phyloP scores from a whole-genome alignment of 2,329 filamentous ascomycete genomes.

The Dothistroma septosporum region DNA sequence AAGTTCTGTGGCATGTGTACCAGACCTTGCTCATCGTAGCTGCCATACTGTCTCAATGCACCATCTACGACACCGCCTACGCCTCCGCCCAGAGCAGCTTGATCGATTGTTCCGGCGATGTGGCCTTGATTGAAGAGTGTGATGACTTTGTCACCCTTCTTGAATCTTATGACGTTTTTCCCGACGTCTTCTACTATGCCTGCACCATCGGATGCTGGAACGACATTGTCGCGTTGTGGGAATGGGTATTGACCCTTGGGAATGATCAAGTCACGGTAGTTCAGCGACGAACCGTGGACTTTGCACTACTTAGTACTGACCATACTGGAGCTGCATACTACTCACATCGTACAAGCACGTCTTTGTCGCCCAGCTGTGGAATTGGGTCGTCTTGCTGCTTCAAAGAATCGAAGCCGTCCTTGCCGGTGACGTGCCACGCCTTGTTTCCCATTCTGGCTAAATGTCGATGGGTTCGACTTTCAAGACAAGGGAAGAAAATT shows the following conservation, averaged over 20 bases:
- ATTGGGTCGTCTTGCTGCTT: conserved; percentile 52
- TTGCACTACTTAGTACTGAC: conserved; percentile 6
- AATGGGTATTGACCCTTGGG: conserved; percentile 47
- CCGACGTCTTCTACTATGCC: conserved; percentile 53
- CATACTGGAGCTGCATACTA: not conserved
- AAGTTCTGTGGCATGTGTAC: conserved; percentile 58
- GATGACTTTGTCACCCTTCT: conserved; percentile 55
- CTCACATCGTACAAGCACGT: conserved; percentile 65
- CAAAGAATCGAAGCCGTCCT: conserved; percentile 59
- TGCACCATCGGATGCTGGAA: conserved; percentile 51
- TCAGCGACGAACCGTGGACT: conserved; percentile 48
- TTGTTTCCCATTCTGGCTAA: conserved; percentile 17
- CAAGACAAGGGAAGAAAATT: not conserved
- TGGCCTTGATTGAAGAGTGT: conserved; percentile 62
- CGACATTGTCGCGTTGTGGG: conserved; percentile 37
- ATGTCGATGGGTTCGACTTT: not conserved
- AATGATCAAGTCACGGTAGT: conserved; percentile 50
- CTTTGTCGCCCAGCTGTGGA: conserved; percentile 61
- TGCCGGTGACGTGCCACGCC: conserved; percentile 53
- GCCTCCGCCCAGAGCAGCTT: conserved; percentile 46
- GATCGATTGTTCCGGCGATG: conserved; percentile 47
- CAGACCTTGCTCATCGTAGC: conserved; percentile 64
- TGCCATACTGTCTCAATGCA: conserved; percentile 61
- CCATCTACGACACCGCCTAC: conserved; percentile 68
- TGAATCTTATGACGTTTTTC: conserved; percentile 53